Conservation (phyloP, 345 rosid genomes). For the Fremontodendron californicum region DNA sequence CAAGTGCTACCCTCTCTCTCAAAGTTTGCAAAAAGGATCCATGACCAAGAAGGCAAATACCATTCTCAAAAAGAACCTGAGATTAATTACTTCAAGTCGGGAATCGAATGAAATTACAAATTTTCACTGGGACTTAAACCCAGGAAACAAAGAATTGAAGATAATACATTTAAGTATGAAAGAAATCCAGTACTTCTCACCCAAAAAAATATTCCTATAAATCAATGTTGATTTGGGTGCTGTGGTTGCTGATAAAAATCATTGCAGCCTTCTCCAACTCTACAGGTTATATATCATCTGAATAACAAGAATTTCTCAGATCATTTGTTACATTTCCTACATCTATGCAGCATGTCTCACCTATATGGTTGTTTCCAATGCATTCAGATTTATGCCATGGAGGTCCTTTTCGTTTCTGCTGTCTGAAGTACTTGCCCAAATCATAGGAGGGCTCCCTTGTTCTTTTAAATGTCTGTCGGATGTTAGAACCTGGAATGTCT, state of each 20-base stretch:
- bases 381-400: constrained; percentile 14
- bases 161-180: constrained; percentile 39
- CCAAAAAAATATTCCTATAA: constrained; percentile 27
- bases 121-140: constrained; percentile 13
- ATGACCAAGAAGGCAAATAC: not conserved
- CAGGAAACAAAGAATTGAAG: constrained; percentile 46
- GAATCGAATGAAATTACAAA: not conserved
- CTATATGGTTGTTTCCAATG: constrained; percentile 26
- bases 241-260: constrained; percentile 37
- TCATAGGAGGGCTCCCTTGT: not conserved
- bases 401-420: not conserved
- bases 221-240: constrained; percentile 44
- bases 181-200: constrained; percentile 29
- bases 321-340: constrained; percentile 33
- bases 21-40: not conserved
- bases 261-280: constrained; percentile 40
- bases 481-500: constrained; percentile 23
- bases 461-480: not conserved
- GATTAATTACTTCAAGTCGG: not conserved
- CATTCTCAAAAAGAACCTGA: not conserved
- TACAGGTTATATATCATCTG: constrained; percentile 36
- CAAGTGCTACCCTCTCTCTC: too few species aligned
- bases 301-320: constrained; percentile 29
- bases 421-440: constrained; percentile 14
- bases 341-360: constrained; percentile 27